A percentile compares a stretch with the other conserved stretches of the same genome.
Evolutionary conservation across 2,329 filamentous ascomycete genomes (phyloP).

Genomic region (Colletotrichum scovillei): DNA sequence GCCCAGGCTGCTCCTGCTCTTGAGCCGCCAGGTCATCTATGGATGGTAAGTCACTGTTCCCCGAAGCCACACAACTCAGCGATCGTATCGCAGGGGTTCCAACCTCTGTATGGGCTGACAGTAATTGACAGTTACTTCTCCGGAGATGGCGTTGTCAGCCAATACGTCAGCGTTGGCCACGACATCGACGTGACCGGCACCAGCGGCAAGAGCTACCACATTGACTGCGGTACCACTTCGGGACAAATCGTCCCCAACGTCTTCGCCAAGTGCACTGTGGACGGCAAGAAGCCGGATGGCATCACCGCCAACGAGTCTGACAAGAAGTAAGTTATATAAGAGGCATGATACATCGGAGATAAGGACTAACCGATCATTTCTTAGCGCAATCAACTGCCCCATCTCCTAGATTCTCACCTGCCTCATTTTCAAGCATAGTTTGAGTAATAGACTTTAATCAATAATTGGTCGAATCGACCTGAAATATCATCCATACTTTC

Average conservation of each 20-base stretch:
- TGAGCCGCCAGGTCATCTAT: conserved; percentile 19
- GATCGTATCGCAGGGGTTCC: not conserved
- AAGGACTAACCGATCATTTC: too few species aligned
- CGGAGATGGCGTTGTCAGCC: conserved; percentile 11
- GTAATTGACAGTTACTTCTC: conserved; percentile 3
- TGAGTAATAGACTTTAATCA: too few species aligned
- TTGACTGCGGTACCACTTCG: conserved; percentile 26
- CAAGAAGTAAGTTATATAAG: conserved; percentile 2
- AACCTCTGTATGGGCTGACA: not conserved
- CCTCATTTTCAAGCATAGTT: not conserved
- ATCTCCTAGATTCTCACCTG: not conserved
- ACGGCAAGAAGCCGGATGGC: not conserved
- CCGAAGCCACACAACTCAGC: not conserved
- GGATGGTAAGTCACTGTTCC: conserved; percentile 11
- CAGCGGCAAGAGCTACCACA: conserved; percentile 12
- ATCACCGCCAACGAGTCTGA: conserved; percentile 8
- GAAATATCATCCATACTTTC: too few species aligned
- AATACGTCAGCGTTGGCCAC: conserved; percentile 17
- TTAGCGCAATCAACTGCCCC: conserved; percentile 28
- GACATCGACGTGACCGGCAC: not conserved
- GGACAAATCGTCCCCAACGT: conserved; percentile 22
- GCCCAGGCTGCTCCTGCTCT: conserved; percentile 16
- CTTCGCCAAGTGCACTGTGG: conserved; percentile 23
- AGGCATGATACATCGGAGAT: too few species aligned
- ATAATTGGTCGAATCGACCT: too few species aligned